Conservation (phyloP, 2,329 filamentous ascomycete species). For the Trichoderma atrobrunneum region DNA sequence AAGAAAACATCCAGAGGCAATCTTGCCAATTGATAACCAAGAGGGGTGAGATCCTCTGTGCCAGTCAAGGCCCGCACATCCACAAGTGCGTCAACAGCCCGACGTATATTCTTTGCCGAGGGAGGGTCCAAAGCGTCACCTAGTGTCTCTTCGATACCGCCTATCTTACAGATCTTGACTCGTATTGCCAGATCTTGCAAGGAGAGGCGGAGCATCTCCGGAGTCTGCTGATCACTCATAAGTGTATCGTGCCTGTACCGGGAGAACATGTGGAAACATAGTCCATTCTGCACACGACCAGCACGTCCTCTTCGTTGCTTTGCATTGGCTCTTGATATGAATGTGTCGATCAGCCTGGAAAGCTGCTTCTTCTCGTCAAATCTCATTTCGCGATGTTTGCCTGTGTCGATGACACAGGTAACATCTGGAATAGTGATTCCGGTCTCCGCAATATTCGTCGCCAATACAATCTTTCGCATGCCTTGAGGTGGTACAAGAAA, state of each 20-base stretch:
- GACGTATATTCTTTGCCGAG: slow-evolving; percentile 84
- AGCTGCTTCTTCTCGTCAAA: slow-evolving; percentile 92
- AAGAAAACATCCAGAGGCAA: slow-evolving; percentile 91
- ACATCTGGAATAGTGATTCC: slow-evolving; percentile 98
- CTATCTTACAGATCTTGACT: slow-evolving; percentile 96
- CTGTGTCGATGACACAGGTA: slow-evolving; percentile 93
- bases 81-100: slow-evolving; percentile 87
- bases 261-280: slow-evolving; percentile 96
- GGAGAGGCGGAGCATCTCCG: slow-evolving; percentile 91
- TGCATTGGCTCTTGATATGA: slow-evolving; percentile 92
- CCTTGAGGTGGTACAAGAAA: slow-evolving; percentile 82
- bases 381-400: slow-evolving; percentile 96
- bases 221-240: slow-evolving; percentile 90
- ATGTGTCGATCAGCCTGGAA: slow-evolving; percentile 86
- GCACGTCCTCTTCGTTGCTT: slow-evolving; percentile 93
- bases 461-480: slow-evolving; percentile 86
- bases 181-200: slow-evolving; percentile 92
- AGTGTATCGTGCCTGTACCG: slow-evolving; percentile 79
- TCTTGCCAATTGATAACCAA: slow-evolving; percentile 83
- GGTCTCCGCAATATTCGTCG: slow-evolving; percentile 97
- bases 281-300: slow-evolving; percentile 88
- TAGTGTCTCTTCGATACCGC: slow-evolving; percentile 86
- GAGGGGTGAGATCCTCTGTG: slow-evolving; percentile 77
- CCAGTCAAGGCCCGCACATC: slow-evolving; percentile 87
- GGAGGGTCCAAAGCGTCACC: slow-evolving; percentile 86